Evolutionary conservation across 352 stramenopile species (phyloP), one percentile per base, ranked within the genome.

Genomic region (Pythium vanterpoolii): DNA sequence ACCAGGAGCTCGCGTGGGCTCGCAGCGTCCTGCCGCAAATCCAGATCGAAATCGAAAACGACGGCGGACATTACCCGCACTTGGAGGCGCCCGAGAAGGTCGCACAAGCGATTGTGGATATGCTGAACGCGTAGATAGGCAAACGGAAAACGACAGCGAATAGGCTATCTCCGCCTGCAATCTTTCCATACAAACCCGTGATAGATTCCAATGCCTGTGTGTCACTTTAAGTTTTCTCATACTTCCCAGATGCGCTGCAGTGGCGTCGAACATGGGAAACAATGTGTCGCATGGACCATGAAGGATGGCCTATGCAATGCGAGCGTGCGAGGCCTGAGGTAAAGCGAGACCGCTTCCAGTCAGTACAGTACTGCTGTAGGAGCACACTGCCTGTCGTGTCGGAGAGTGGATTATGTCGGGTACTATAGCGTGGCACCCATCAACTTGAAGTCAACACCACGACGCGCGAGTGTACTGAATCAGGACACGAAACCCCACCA

Each of bases 1-100:
- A 52, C 45, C n/a, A 52, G 19, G 45, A 52, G 45, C 26, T 39
- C 13, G 26, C 4, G 26, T 52, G 45, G 45, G 13, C 33, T 1
- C 11, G 14, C 11, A 33, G 9, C 5, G 19, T 28, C 11, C 9
- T 50, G 18, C 44, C 46, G 33, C 46, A 53, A 6, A 34, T 40
- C 6, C 31, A 53, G 28, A 23, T 53, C 14, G 26, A 53, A 27
- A 9, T 39, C 6, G 46, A 53, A 27, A 28, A 53, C 13, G 28
- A 53, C 26, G 46, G 46, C 19, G 46, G 46, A 26, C 46, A 53
- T 28, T 53, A 53, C 28, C 46, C 46, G 16, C 46, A 53, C 28
- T 8, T 42, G 5, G 46, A 53, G 18, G 28, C 40, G 14, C 46
- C 46, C 13, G 46, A 53, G 46, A 53, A 53, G 27, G 18, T 53